phyloP scores from a whole-genome alignment of 2,329 filamentous ascomycete genomes.

The Exophiala viscosa region DNA sequence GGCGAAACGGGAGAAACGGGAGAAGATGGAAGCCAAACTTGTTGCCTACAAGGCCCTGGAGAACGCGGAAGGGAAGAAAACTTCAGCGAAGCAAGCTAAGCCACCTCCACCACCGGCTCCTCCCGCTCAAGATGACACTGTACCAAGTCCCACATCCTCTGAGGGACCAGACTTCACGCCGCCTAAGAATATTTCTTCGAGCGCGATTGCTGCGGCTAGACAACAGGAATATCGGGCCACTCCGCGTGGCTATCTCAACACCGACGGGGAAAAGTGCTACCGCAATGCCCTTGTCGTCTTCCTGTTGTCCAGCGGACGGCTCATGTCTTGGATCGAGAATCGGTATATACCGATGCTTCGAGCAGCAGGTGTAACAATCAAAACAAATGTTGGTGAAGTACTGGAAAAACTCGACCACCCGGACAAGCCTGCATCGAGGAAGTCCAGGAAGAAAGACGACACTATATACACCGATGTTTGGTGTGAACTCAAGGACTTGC shows the following conservation, averaged over 20 bases:
- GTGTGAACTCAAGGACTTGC: constrained; percentile 16
- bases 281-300: constrained; percentile 17
- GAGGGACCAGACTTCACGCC: constrained; percentile 10
- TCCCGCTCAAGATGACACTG: background rate
- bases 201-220: constrained; percentile 1
- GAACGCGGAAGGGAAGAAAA: no score
- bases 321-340: constrained; percentile 20
- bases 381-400: background rate
- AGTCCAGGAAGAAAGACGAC: no score
- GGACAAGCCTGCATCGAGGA: no score
- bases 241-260: background rate
- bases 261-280: constrained; percentile 9
- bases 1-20: no score
- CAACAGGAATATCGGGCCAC: background rate
- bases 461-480: constrained; percentile 12
- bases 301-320: constrained; percentile 12
- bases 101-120: background rate
- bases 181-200: background rate
- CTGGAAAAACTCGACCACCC: background rate
- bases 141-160: constrained; percentile 7
- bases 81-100: background rate
- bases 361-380: background rate
- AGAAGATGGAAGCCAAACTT: no score
- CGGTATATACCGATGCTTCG: constrained; percentile 12
- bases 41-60: no score